Evolutionary conservation across 2,329 filamentous ascomycete species (phyloP), one percentile per base, ranked within the genome.

Genomic region (Plectosphaerella plurivora): DNA sequence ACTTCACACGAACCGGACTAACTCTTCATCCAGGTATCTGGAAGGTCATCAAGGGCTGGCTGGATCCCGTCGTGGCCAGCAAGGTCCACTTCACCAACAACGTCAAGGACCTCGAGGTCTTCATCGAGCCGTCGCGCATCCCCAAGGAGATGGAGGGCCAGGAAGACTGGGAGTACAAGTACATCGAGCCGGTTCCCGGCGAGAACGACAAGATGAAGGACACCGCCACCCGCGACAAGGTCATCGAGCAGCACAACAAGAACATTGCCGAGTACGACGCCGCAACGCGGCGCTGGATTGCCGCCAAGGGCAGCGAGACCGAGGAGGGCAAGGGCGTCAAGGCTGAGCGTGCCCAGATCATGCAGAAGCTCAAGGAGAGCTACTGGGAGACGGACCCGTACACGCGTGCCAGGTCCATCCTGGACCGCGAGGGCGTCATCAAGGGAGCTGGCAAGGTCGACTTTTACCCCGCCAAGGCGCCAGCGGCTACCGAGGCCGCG

Each of bases 31-130:
- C 54, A 89, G 88, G 89, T n/a, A 89, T 97, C 58, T 97, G 93
- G 94, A 91, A 84, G 67, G 89, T 99, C 58, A 96, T 99, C 66
- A 86, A 84, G 58, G 91, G 92, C 60, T 99, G 94, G 94, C 82
- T 99, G 37, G 94, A 99, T 67, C 94, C 94, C 2, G 93, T 99
- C 4, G 93, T 99, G 25, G 94, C 94, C 22, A 80, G 83, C 65
- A 99, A 99, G 71, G 88, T 99, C 18, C 86, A 97, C 68, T 97
- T 97, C 69, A 94, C 89, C 53, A 94, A 91, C 64, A 90, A 84
- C 59, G 74, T 84, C 51, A 80, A 87, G 51, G 93, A 97, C 50
- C 76, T 99, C 50, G 82, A 88, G 57, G 76, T 84, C 52, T 97
- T 87, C 65, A 87, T 99, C 52, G 78, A 84, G 11, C 76, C 76